Percentiles rank a stretch among this genome's conserved stretches.
phyloP scores from a whole-genome alignment of 257 asterid genomes.

The Parsonsia alboflavescens region DNA sequence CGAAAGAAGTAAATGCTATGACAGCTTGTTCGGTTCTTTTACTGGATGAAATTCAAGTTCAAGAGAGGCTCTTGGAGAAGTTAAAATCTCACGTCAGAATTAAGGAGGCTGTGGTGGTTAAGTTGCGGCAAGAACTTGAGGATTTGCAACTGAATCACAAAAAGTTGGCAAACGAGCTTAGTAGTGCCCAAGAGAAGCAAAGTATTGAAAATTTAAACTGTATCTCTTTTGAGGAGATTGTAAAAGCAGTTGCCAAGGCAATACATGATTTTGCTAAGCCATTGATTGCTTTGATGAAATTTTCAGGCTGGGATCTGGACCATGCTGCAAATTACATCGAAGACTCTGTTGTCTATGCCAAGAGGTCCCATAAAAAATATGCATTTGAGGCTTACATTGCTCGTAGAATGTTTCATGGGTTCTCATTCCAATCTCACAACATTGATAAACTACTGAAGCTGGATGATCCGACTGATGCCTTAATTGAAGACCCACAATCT shows the following conservation, averaged over 20 bases:
- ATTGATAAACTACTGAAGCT: conserved; percentile 34
- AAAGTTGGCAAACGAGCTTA: conserved; percentile 40
- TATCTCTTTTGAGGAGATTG: conserved; percentile 43
- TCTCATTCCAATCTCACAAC: conserved; percentile 28
- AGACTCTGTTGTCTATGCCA: conserved; percentile 43
- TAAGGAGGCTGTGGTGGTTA: conserved; percentile 34
- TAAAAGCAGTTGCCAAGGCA: conserved; percentile 50
- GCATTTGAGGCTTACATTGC: conserved; percentile 77
- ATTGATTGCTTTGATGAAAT: conserved; percentile 63
- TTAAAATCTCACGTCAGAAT: conserved; percentile 46
- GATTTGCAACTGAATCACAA: conserved; percentile 40
- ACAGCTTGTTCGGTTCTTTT: conserved; percentile 47
- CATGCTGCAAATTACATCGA: conserved; percentile 55
- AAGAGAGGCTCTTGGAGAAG: conserved; percentile 44
- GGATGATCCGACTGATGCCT: conserved; percentile 57
- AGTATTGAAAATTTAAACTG: conserved; percentile 25
- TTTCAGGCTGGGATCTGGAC: conserved; percentile 78
- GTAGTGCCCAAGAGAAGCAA: conserved; percentile 34
- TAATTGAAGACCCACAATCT: conserved; percentile 57
- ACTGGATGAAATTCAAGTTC: conserved; percentile 48
- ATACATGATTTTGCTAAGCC: conserved; percentile 82
- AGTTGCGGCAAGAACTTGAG: conserved; percentile 31
- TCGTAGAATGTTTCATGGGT: conserved; percentile 58
- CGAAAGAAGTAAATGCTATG: conserved; percentile 31
- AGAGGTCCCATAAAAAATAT: conserved; percentile 72